Conservation (phyloP, 768 basidiomycete genomes). For the Termitomyces sp. region DNA sequence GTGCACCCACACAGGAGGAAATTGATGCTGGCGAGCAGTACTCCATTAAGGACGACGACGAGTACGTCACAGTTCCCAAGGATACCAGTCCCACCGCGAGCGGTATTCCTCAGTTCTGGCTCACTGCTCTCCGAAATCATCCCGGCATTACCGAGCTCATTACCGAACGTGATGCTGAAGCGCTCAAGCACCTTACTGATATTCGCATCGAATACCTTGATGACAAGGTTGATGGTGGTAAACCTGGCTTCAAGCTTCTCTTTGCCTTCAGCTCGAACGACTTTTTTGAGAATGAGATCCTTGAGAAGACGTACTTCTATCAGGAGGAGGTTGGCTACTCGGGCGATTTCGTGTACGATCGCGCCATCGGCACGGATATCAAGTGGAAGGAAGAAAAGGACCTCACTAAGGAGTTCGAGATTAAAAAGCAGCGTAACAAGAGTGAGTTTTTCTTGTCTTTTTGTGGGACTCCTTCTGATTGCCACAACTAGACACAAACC, state of each 20-base stretch:
- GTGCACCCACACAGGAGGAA: conserved; percentile 75
- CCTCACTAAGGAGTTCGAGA: conserved; percentile 95
- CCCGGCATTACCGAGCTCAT: conserved; percentile 82
- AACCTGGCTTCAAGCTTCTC: conserved; percentile 88
- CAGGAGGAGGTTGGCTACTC: conserved; percentile 90
- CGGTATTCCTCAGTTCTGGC: conserved; percentile 95
- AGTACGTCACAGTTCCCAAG: conserved; percentile 60
- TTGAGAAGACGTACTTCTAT: conserved; percentile 95
- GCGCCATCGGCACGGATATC: conserved; percentile 89
- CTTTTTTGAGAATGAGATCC: conserved; percentile 78
- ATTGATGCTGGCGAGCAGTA: conserved; percentile 75
- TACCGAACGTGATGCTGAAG: conserved; percentile 87
- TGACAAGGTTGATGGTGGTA: conserved; percentile 44
- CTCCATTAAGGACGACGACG: conserved; percentile 71
- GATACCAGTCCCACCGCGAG: conserved; percentile 39
- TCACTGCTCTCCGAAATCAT: conserved; percentile 94
- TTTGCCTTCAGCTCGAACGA: conserved; percentile 84
- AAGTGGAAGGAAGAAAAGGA: conserved; percentile 99
- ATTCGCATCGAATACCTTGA: conserved; percentile 76
- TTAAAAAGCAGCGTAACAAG: conserved; percentile 99
- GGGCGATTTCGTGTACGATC: conserved; percentile 96
- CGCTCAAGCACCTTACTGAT: conserved; percentile 81
- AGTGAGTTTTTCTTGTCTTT: conserved; percentile 47
- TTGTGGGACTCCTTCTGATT: conserved; percentile 4
- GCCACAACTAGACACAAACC: conserved; percentile 63